Evolutionary conservation across 2,329 filamentous ascomycete genomes (phyloP).

Genomic region (Calonectria ilicicola): DNA sequence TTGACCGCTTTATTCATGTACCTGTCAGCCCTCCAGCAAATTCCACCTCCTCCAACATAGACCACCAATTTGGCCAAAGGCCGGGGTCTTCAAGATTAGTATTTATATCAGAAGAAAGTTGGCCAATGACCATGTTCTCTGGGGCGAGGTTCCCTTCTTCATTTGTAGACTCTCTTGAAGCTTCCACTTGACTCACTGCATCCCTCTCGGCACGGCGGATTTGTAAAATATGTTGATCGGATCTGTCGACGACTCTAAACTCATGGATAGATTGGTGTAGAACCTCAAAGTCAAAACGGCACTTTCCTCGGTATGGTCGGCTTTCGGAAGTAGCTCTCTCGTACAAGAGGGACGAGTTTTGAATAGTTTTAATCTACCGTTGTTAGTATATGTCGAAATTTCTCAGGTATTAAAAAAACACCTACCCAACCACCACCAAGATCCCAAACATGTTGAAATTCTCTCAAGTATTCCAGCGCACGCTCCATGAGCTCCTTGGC

Average conservation of each 20-base stretch:
- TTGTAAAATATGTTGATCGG: slow-evolving; percentile 36
- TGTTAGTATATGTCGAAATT: background rate
- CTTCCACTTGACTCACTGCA: background rate
- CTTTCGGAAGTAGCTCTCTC: slow-evolving; percentile 37
- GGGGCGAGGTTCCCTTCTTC: background rate
- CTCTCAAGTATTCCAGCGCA: slow-evolving; percentile 35
- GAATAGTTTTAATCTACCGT: slow-evolving; percentile 38
- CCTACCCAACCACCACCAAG: slow-evolving; percentile 38
- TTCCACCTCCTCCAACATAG: slow-evolving; percentile 40
- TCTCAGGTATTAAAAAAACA: rapidly evolving
- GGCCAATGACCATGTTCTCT: background rate
- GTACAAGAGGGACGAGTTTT: slow-evolving; percentile 34
- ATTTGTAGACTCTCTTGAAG: background rate
- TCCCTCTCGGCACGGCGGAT: slow-evolving; percentile 37
- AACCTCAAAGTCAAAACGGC: slow-evolving; percentile 34
- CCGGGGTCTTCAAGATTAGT: slow-evolving; percentile 5
- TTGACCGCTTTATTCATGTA: background rate
- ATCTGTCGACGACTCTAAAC: slow-evolving; percentile 33
- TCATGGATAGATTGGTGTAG: slow-evolving; percentile 37
- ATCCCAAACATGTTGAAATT: slow-evolving; percentile 39
- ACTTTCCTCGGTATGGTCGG: slow-evolving; percentile 31
- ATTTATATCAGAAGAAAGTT: slow-evolving; percentile 19
- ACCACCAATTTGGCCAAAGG: slow-evolving; percentile 41
- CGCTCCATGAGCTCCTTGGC: slow-evolving; percentile 35
- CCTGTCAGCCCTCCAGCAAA: slow-evolving; percentile 25